These are phyloP conservation scores for Plasmodium inui DNA, from an alignment of 169 alveolate species.

Conservation along the genomic window DNA sequence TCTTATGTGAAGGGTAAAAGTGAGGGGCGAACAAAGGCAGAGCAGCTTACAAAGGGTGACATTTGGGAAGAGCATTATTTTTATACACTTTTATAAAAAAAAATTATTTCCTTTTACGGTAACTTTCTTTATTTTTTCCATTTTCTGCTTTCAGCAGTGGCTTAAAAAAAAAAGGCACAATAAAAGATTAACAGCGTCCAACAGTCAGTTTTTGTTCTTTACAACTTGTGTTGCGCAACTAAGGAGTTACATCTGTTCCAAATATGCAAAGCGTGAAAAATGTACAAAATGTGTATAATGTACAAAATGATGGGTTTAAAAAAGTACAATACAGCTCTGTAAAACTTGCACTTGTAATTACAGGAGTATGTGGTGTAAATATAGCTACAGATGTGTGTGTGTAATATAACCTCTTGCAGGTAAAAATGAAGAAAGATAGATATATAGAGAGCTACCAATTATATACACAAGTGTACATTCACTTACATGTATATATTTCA, in stretches of 20 bases:
- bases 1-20: background rate
- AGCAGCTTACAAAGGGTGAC: background rate
- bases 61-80: background rate
- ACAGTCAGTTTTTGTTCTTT: background rate
- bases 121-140: conserved; percentile 8
- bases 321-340: background rate
- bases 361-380: background rate
- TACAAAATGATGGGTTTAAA: background rate
- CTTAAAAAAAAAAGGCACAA: background rate
- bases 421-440: background rate
- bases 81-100: background rate
- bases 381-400: background rate
- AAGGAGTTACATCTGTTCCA: background rate
- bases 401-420: background rate
- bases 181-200: background rate
- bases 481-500: background rate
- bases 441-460: background rate
- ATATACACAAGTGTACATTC: background rate
- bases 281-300: background rate
- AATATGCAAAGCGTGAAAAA: background rate
- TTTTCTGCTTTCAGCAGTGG: background rate
- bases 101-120: background rate
- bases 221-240: background rate
- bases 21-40: background rate
- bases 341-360: background rate